These are phyloP conservation scores for Candida patagonica DNA, from an alignment of 805 yeast species.

Conservation along the genomic window DNA sequence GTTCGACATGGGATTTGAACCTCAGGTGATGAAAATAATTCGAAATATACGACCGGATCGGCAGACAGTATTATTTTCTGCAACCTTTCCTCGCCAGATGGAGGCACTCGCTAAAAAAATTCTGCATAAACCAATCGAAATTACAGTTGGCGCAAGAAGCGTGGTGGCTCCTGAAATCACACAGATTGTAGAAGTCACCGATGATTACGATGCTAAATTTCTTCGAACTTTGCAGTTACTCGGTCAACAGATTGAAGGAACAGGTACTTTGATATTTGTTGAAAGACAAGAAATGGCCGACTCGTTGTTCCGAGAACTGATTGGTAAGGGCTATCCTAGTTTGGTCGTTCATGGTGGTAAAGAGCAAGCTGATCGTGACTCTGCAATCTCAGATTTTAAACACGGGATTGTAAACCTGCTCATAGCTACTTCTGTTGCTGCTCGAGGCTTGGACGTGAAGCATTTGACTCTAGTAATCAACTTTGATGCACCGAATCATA, in stretches of 20 bases:
- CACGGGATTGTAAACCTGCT: slow-evolving; percentile 49
- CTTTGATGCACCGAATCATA: slow-evolving; percentile 72
- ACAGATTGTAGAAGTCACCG: slow-evolving; percentile 59
- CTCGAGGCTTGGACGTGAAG: slow-evolving; percentile 92
- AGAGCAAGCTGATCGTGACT: slow-evolving; percentile 72
- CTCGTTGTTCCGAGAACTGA: slow-evolving; percentile 44
- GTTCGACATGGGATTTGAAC: slow-evolving; percentile 96
- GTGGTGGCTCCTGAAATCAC: slow-evolving; percentile 72
- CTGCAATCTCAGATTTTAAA: slow-evolving; percentile 62
- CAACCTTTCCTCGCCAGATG: slow-evolving; percentile 81
- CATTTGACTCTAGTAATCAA: slow-evolving; percentile 72
- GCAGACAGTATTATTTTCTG: slow-evolving; percentile 86
- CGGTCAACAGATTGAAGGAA: slow-evolving; percentile 24
- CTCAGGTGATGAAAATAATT: slow-evolving; percentile 79
- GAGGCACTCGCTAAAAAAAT: slow-evolving; percentile 63
- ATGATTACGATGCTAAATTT: slow-evolving; percentile 45
- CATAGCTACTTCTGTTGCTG: slow-evolving; percentile 89
- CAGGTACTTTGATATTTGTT: slow-evolving; percentile 59
- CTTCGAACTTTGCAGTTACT: slow-evolving; percentile 43
- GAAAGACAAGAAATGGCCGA: slow-evolving; percentile 89
- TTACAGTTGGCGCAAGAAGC: slow-evolving; percentile 70
- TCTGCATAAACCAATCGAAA: slow-evolving; percentile 57
- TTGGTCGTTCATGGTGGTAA: slow-evolving; percentile 86
- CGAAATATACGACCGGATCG: slow-evolving; percentile 71
- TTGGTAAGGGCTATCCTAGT: slow-evolving; percentile 46